Conservation (phyloP, 192 early-diverging fungal species). For the Entomortierella parvispora region DNA sequence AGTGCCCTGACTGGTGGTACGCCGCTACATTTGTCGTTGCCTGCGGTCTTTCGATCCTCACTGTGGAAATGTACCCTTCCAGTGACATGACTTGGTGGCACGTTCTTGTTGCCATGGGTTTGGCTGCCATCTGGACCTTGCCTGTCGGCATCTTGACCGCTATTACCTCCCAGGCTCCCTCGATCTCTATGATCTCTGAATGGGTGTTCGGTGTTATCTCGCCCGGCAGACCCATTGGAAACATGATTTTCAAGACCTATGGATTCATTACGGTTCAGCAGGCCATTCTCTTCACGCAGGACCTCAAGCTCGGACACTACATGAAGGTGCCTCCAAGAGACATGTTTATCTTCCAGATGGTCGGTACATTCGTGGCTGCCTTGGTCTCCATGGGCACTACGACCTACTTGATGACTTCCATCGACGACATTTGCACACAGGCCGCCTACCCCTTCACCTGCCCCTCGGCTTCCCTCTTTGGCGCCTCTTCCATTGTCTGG, state of each 20-base stretch:
- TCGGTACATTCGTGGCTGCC: slow-evolving; percentile 75
- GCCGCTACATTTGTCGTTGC: slow-evolving; percentile 61
- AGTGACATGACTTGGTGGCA: slow-evolving; percentile 72
- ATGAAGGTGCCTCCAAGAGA: slow-evolving; percentile 85
- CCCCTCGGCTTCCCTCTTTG: slow-evolving; percentile 67
- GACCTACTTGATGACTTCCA: slow-evolving; percentile 70
- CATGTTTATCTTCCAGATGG: slow-evolving; percentile 83
- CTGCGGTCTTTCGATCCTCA: slow-evolving; percentile 61
- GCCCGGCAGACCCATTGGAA: slow-evolving; percentile 69
- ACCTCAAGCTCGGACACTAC: slow-evolving; percentile 83
- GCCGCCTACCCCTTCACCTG: slow-evolving; percentile 75
- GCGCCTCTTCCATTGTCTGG: slow-evolving; percentile 82
- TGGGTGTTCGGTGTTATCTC: slow-evolving; percentile 71
- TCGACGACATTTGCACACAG: slow-evolving; percentile 65
- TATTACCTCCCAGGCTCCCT: slow-evolving; percentile 66
- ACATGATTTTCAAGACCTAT: slow-evolving; percentile 79
- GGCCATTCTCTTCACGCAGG: slow-evolving; percentile 69
- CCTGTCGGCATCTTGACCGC: slow-evolving; percentile 74
- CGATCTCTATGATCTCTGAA: slow-evolving; percentile 75
- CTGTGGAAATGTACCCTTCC: slow-evolving; percentile 54
- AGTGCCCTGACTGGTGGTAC: slow-evolving; percentile 87
- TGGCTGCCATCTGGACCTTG: slow-evolving; percentile 63
- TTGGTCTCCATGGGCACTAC: slow-evolving; percentile 77
- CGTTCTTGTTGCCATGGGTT: slow-evolving; percentile 59
- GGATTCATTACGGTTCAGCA: slow-evolving; percentile 67